These are phyloP conservation scores for Epichloe scottii DNA, from an alignment of 2,329 filamentous ascomycete species.

Conservation along the genomic window DNA sequence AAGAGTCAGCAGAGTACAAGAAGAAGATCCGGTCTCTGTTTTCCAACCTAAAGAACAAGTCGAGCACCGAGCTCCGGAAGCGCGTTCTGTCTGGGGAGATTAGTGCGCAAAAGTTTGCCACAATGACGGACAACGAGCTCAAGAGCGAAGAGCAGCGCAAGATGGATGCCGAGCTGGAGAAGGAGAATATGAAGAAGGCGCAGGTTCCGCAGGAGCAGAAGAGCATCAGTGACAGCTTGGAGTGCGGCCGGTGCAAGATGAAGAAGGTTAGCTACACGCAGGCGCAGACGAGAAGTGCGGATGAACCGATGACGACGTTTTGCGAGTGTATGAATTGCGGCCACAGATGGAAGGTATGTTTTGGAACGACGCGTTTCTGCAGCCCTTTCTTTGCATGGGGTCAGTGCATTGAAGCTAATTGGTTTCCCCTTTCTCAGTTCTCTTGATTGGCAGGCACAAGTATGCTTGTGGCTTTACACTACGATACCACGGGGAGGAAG, in stretches of 20 bases:
- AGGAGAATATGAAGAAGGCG: slow-evolving; percentile 94
- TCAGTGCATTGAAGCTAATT: neutral
- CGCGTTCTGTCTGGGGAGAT: slow-evolving; percentile 69
- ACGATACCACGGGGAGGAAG: neutral
- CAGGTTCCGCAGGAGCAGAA: slow-evolving; percentile 89
- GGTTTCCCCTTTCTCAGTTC: neutral
- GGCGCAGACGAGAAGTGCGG: slow-evolving; percentile 87
- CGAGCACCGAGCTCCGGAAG: slow-evolving; percentile 64
- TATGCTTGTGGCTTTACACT: neutral
- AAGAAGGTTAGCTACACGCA: slow-evolving; percentile 93
- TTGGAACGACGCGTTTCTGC: neutral
- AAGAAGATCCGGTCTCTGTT: slow-evolving; percentile 85
- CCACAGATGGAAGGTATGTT: slow-evolving; percentile 57
- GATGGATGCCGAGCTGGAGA: slow-evolving; percentile 62
- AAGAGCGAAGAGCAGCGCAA: slow-evolving; percentile 73
- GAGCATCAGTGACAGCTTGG: slow-evolving; percentile 75
- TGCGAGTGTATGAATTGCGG: slow-evolving; percentile 60
- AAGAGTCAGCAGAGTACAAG: slow-evolving; percentile 59
- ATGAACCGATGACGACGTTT: slow-evolving; percentile 81
- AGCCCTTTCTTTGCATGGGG: too few relatives aligned
- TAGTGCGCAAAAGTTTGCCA: slow-evolving; percentile 58
- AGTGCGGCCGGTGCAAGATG: slow-evolving; percentile 85
- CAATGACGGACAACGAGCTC: slow-evolving; percentile 82
- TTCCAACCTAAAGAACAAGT: slow-evolving; percentile 88
- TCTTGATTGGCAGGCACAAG: neutral